Base-by-base conservation (phyloP, 1,284 basidiomycete species). In the Apiotrichum sp. region DNA sequence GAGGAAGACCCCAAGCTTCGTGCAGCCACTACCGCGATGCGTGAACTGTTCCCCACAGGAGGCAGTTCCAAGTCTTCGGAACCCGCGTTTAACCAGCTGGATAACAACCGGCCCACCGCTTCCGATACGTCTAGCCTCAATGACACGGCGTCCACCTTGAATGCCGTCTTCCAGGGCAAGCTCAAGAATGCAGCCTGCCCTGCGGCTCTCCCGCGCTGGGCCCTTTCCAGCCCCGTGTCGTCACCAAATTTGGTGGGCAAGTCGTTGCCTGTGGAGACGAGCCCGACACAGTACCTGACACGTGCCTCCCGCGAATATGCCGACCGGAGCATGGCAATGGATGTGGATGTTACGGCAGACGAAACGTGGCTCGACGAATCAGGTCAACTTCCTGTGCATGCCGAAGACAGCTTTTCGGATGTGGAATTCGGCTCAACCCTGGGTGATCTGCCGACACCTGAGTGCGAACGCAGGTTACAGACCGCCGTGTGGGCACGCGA, bases 401-500 rank as follows among this genome's bases (percentile, higher is more conserved):
- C 69, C n/a, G 71, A 73, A 36, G 72, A 74, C 34, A 54, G 63
- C 2, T 62, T 69, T 31, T 71, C 69, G 2, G 71, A 72, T 46
- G 53, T 64, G 14, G 72, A 72, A 36, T 50, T 69, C 7, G 57
- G 55, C 10, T 72, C 69, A 6, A 65, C 58, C 13, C 50, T 67
- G 11, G 72, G 67, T 22, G 70, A 72, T n/a, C 36, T 50, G 29
- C 56, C 60, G 9, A 69, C 70, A 1, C 68, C 68, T 2, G 72
- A 70, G 53, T 68, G 69, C 44, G 72, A 74, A 47, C 62, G 66
- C 31, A 64, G 66, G 33, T 53, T 67, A 29, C 62, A 71, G 50
- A 71, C 70, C 2, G 71, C 71, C 34, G 68, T 66, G 29, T 74
- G 72, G 72, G 71, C 72, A 6, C 61, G 61, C 9, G 66, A 69